Base-by-base conservation (phyloP, 805 yeast genomes). In the Jamesozyma jinghongensis region DNA sequence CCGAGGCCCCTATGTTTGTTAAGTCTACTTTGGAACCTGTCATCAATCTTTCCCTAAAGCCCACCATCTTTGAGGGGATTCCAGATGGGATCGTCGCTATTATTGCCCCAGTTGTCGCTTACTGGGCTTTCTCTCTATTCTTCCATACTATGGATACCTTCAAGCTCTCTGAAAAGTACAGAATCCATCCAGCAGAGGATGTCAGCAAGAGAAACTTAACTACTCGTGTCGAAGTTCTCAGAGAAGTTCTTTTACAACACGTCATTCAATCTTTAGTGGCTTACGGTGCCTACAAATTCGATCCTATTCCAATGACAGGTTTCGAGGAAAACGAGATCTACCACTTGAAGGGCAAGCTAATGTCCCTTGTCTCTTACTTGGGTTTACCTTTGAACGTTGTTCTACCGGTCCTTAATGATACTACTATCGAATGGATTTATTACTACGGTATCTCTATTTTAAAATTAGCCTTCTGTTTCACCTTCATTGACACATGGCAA, bases 101-200 rank as follows among this genome's bases (percentile, higher is more conserved):
- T 34, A 63, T 76, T 3, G 69, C 79, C 2, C 97, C 98, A 1
- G 73, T 92, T 3, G 67, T 78, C 2, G 87, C 81, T 2, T 92
- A 92, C 61, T 92, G 97, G 97, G 43, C 65, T 1, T 77, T 79
- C 52, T 82, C 95, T 3, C 54, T 74, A 20, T 62, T 84, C 46
- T 92, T 84, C 71, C 86, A 81, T 56, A 45, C 81, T 7, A 65
- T 88, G 38, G 97, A 92, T 60, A 72, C 71, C 33, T 75, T 71
- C 50, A 75, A 85, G 56, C 66, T 86, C 48, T 85, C 88, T 34
- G 95, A 85, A 54, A 68, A 73, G 57, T 86, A 85, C 65, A 72
- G 97, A 50, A 86, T 92, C 39, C 98, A 92, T 61, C 88, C 97
- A 17, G 79, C 88, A 30, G 94, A 82, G 51, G 97, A 90, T 59